Evolutionary conservation across 352 stramenopile genomes (phyloP).

Genomic region (Globisporangium iwayamae): DNA sequence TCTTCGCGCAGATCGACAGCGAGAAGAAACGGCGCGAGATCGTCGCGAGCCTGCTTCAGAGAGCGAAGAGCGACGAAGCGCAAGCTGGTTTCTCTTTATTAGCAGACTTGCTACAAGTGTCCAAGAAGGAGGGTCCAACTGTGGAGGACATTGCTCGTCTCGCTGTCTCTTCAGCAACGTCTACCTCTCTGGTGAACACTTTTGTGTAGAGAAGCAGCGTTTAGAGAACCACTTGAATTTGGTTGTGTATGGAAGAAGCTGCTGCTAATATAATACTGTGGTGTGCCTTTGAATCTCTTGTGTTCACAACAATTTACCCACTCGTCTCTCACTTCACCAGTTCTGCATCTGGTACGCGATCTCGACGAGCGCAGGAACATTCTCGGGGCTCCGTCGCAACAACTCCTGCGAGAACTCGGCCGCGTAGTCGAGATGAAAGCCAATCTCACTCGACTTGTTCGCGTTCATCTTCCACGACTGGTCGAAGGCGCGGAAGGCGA

Average conservation of each 20-base stretch:
- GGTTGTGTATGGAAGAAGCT: background rate
- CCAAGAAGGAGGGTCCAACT: conserved; percentile 2
- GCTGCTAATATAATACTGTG: conserved; percentile 17
- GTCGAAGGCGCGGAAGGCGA: conserved; percentile 72
- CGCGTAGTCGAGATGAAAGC: conserved; percentile 66
- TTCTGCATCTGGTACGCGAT: conserved; percentile 74
- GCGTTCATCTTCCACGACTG: conserved; percentile 54
- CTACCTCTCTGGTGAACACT: background rate
- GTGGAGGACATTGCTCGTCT: conserved; percentile 18
- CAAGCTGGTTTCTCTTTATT: background rate
- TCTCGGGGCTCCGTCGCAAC: conserved; percentile 60
- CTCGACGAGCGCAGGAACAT: conserved; percentile 56
- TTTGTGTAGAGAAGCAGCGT: background rate
- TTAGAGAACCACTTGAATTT: background rate
- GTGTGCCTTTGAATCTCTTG: background rate
- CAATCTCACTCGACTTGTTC: conserved; percentile 46
- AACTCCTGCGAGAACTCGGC: conserved; percentile 69
- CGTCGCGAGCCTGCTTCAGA: conserved; percentile 26
- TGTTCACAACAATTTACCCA: background rate
- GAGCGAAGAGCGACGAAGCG: background rate
- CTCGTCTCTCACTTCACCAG: conserved; percentile 34
- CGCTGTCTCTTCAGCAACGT: conserved; percentile 23
- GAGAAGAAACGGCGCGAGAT: conserved; percentile 40
- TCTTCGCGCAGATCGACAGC: conserved; percentile 35
- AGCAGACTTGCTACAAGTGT: conserved; percentile 3